A percentile compares a stretch with the other conserved stretches of the same genome.
These are phyloP conservation scores for Zychaea mexicana DNA, from an alignment of 371 early-diverging fungal genomes.

Conservation along the genomic window DNA sequence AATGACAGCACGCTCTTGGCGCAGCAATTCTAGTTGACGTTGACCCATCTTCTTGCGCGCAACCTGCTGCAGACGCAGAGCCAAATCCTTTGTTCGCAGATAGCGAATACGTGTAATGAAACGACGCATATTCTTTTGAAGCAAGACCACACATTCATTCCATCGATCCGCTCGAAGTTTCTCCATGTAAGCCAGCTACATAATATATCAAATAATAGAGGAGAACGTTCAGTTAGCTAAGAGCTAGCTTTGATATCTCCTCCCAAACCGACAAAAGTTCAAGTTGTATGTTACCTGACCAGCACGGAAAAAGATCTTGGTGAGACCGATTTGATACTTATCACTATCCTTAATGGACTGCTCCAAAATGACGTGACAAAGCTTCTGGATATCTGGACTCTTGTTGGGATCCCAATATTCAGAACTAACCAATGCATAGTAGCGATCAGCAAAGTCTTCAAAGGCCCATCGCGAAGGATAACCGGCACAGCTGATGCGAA, in stretches of 20 bases:
- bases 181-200: slow-evolving; percentile 84
- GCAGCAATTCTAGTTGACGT: slow-evolving; percentile 48
- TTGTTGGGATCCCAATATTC: slow-evolving; percentile 65
- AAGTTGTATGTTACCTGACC: slow-evolving; percentile 59
- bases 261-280: not conserved
- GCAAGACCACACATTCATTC: slow-evolving; percentile 77
- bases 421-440: slow-evolving; percentile 84
- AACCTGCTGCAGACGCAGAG: slow-evolving; percentile 61
- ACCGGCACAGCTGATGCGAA: slow-evolving; percentile 98
- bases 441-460: slow-evolving; percentile 90
- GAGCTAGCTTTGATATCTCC: too few relatives aligned
- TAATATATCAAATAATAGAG: not conserved
- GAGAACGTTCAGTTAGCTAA: too few relatives aligned
- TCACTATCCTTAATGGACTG: slow-evolving; percentile 73
- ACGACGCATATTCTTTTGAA: slow-evolving; percentile 90
- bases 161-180: slow-evolving; percentile 85
- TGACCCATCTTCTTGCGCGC: slow-evolving; percentile 70
- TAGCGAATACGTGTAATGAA: slow-evolving; percentile 74
- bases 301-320: slow-evolving; percentile 99
- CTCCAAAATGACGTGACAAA: slow-evolving; percentile 71
- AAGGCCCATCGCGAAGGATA: slow-evolving; percentile 95
- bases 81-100: slow-evolving; percentile 57
- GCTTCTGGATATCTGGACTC: slow-evolving; percentile 52
- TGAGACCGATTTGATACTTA: slow-evolving; percentile 95
- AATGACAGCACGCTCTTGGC: slow-evolving; percentile 76